phyloP scores from a whole-genome alignment of 345 rosid species.

The Gossypium rotundifolium region DNA sequence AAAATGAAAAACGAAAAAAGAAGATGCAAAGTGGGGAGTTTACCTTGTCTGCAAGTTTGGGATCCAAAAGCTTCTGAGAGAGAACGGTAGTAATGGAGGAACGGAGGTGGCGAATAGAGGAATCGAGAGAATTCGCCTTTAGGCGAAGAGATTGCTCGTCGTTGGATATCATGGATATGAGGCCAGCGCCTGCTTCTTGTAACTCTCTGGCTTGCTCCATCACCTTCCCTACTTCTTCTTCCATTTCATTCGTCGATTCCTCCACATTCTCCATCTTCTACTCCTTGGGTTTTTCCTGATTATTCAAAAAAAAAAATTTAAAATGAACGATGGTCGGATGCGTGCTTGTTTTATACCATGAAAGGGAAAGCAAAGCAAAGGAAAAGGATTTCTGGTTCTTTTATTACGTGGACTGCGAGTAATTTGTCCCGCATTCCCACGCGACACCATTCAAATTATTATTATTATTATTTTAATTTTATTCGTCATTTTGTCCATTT shows the following conservation, averaged over 20 bases:
- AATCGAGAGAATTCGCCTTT: slow-evolving; percentile 60
- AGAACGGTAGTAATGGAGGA: slow-evolving; percentile 38
- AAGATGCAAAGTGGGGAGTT: not conserved
- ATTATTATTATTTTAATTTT: too few relatives aligned
- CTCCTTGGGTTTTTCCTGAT: not conserved
- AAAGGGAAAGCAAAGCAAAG: not conserved
- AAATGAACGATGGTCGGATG: not conserved
- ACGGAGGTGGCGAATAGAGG: slow-evolving; percentile 62
- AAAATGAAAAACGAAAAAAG: not conserved
- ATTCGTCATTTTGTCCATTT: too few relatives aligned
- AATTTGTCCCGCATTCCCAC: too few relatives aligned
- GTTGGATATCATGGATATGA: slow-evolving; percentile 41
- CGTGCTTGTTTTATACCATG: not conserved
- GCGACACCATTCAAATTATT: too few relatives aligned
- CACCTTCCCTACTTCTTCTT: slow-evolving; percentile 59
- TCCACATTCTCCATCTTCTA: slow-evolving; percentile 15
- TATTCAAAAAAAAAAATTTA: not conserved
- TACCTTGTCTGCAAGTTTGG: slow-evolving; percentile 60
- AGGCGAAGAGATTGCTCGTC: slow-evolving; percentile 72
- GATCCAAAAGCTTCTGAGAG: slow-evolving; percentile 37
- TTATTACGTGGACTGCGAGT: not conserved
- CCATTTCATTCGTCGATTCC: slow-evolving; percentile 32
- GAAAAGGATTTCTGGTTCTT: not conserved
- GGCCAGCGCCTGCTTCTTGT: slow-evolving; percentile 60
- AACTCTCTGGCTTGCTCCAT: slow-evolving; percentile 74